Conservation (phyloP, 768 basidiomycete genomes). For the Trametes sanguinea region DNA sequence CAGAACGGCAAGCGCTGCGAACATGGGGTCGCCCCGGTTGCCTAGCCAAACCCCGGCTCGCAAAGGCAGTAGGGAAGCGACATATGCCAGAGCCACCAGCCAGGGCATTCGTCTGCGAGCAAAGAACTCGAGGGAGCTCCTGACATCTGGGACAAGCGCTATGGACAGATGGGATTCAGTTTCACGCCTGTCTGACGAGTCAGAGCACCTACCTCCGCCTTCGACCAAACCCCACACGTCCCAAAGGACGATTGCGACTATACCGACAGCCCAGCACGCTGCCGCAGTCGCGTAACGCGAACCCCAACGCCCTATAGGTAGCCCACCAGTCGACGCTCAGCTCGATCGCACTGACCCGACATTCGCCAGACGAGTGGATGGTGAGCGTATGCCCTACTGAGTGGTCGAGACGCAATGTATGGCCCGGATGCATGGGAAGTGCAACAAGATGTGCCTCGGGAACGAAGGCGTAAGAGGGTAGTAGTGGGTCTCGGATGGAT, state of each 20-base stretch:
- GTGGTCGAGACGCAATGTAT: conserved; percentile 46
- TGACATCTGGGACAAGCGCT: conserved; percentile 50
- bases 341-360: conserved; percentile 45
- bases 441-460: conserved; percentile 49
- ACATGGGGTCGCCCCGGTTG: conserved; percentile 48
- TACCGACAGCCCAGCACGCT: conserved; percentile 71
- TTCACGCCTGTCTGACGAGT: background rate
- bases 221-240: conserved; percentile 45
- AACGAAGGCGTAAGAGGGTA: conserved; percentile 48
- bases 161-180: background rate
- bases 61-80: conserved; percentile 57
- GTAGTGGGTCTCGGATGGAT: conserved; percentile 66
- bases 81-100: conserved; percentile 46
- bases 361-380: conserved; percentile 62
- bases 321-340: conserved; percentile 71
- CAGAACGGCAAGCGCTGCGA: conserved; percentile 56
- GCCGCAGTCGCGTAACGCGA: conserved; percentile 75
- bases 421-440: conserved; percentile 72
- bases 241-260: conserved; percentile 61
- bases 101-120: conserved; percentile 39
- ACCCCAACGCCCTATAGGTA: conserved; percentile 70
- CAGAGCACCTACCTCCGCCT: conserved; percentile 28
- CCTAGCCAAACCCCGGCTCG: conserved; percentile 61
- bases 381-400: conserved; percentile 51
- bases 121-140: conserved; percentile 52